Base-by-base conservation (phyloP, 805 yeast genomes). In the Candida oleophila region DNA sequence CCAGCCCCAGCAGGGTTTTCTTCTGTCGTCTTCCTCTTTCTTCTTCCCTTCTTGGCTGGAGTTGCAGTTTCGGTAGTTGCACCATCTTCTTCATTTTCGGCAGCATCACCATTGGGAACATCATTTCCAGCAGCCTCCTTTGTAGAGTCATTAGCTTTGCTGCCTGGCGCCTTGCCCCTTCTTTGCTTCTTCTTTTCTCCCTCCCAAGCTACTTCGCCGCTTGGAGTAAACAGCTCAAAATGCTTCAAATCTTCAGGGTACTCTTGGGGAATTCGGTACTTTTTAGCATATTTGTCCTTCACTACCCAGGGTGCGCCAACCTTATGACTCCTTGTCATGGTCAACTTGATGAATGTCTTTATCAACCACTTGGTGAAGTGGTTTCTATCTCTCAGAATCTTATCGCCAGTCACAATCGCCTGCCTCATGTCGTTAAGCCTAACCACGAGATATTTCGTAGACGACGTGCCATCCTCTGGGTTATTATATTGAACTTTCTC, bases 231-330 rank as follows among this genome's bases (percentile, higher is more conserved):
- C 12, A 59, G 62, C 37, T 63, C 66, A 49, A 56, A 70, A 40
- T 69, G 73, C 48, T 68, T 69, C 46, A 83, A 64, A 46, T 81
- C 78, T 4, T 76, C 73, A 1, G 89, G 89, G 53, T 75, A 77
- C 35, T 75, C 83, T 15, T 74, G 70, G 9, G 85, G 77, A 16
- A 89, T 86, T 53, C 87, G 69, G 61, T 83, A 89, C 55, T 77
- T 76, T 46, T 73, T 74, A 0, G 94, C 94, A 62, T 80, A 89
- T 53, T 84, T 83, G 21, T 80, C 82, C 60, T 85, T 87, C 14
- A 94, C 94, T 18, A 92, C 82, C 98, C 98, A 94, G 2, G 98
- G 98, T 2, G 97, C 92, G 2, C 98, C 97, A 38, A 84, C 74
- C 74, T 87, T 88, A 45, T 85, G 77, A 1, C 91, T 87, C 46